A percentile compares a stretch with the other conserved stretches of the same genome.
These are phyloP conservation scores for Rutstroemia sp. DNA, from an alignment of 2,329 filamentous ascomycete genomes.

Conservation along the genomic window DNA sequence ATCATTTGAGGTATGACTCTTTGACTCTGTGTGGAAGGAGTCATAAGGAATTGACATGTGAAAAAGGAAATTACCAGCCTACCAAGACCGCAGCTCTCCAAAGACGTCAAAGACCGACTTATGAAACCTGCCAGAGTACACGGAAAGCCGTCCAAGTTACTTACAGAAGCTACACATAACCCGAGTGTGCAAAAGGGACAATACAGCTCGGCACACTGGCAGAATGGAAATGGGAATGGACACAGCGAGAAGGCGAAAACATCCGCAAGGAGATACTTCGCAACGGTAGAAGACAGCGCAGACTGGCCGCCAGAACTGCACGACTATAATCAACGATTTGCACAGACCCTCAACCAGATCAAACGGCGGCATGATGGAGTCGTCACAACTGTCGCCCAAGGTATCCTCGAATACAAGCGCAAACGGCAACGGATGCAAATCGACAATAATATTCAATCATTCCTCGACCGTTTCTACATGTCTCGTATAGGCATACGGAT, in stretches of 20 bases:
- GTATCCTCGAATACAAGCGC: constrained; percentile 96
- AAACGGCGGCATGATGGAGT: constrained; percentile 95
- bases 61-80: constrained; percentile 83
- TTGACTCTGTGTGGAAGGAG: constrained; percentile 2
- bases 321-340: constrained; percentile 88
- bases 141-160: constrained; percentile 55
- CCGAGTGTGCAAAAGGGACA: constrained; percentile 82
- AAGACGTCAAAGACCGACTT: constrained; percentile 73
- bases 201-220: constrained; percentile 53
- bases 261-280: constrained; percentile 72
- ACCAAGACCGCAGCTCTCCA: constrained; percentile 66
- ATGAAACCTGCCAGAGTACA: constrained; percentile 51
- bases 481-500: constrained; percentile 98
- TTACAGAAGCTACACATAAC: constrained; percentile 80
- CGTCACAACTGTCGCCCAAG: constrained; percentile 95
- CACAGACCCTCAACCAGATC: constrained; percentile 83
- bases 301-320: constrained; percentile 93
- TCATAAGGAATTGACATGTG: constrained; percentile 22
- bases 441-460: constrained; percentile 92
- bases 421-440: constrained; percentile 96
- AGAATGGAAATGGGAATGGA: constrained; percentile 33
- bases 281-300: constrained; percentile 76
- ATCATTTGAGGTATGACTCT: constrained; percentile 79
- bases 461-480: constrained; percentile 99
- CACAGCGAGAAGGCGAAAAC: constrained; percentile 43